A percentile compares a stretch with the other conserved stretches of the same genome.
These are phyloP conservation scores for Fusarium sp. DNA, from an alignment of 2,329 filamentous ascomycete species.

Conservation along the genomic window DNA sequence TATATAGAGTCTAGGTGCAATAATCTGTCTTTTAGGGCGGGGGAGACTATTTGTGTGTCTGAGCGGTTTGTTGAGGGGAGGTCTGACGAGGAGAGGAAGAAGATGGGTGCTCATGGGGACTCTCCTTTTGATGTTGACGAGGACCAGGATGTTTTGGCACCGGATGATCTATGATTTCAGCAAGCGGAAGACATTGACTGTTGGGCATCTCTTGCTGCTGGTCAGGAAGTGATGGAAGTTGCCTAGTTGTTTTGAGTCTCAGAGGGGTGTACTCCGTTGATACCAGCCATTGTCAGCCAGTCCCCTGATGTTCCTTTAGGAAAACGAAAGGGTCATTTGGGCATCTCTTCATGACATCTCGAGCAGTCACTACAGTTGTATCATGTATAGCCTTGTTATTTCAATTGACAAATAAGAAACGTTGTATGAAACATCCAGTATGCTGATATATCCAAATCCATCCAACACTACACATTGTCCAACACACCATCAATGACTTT, in stretches of 20 bases:
- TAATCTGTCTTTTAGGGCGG: not conserved
- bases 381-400: not conserved
- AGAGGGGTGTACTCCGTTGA: not conserved
- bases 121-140: not conserved
- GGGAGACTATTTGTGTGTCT: not conserved
- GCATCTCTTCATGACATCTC: not conserved
- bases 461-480: not conserved
- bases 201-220: not conserved
- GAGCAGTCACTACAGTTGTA: not conserved
- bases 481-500: not conserved
- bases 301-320: not conserved
- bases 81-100: not conserved
- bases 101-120: not conserved
- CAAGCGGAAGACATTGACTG: not conserved
- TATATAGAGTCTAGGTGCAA: not conserved
- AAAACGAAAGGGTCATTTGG: not conserved
- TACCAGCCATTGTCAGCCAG: not conserved
- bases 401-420: not conserved
- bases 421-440: not conserved
- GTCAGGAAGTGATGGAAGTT: not conserved
- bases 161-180: not conserved
- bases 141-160: not conserved
- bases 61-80: not conserved
- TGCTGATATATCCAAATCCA: not conserved
- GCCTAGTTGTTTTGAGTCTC: not conserved